Evolutionary conservation across 179 eudicot genomes (phyloP), one percentile per base, ranked within the genome.

Genomic region (Corrigiola litoralis): DNA sequence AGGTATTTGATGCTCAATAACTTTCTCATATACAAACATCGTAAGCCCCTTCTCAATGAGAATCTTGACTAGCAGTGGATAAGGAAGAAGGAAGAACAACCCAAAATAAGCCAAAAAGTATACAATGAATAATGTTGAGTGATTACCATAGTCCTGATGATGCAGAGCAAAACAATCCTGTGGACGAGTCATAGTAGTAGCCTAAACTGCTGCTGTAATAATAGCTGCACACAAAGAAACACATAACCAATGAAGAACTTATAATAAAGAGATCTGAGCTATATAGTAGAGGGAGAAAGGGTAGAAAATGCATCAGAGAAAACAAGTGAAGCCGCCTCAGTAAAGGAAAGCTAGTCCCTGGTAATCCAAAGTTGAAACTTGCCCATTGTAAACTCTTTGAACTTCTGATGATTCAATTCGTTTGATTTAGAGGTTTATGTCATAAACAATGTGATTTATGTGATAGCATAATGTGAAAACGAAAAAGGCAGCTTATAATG

Each of bases 181-280:
- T 80, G 37, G 92, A 75, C 13, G 99, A 82, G 65, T 95, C 99
- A 83, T 95, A 95, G 61, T 86, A 91, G 74, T 88, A 95, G 45
- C 97, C 99, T 55, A 75, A 78, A 72, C 86, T 86, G 83, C 87
- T 88, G 79, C 95, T 95, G 84, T 91, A 95, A 80, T 95, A 95
- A 75, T 91, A 95, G 42, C 99, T 95, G 84, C 20, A 45, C 50
- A 65, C 41, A 72, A 33, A 63, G 5, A 61, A 58, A 47, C 45
- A 10, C 13, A 28, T 55, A 31, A 61, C 24, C 23, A 66, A 57
- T 27, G 21, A 45, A 72, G 1, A 23, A 27, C 14, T 10, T 51
- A 7, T 16, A 23, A 25, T 17, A 2, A 20, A 38, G 7, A 36
- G 6, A 36, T 46, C 54, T 12, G 32, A 57, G 46, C 25, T 14